Conservation (phyloP, 495 filamentous ascomycete species). For the Penicillium coffeae region DNA sequence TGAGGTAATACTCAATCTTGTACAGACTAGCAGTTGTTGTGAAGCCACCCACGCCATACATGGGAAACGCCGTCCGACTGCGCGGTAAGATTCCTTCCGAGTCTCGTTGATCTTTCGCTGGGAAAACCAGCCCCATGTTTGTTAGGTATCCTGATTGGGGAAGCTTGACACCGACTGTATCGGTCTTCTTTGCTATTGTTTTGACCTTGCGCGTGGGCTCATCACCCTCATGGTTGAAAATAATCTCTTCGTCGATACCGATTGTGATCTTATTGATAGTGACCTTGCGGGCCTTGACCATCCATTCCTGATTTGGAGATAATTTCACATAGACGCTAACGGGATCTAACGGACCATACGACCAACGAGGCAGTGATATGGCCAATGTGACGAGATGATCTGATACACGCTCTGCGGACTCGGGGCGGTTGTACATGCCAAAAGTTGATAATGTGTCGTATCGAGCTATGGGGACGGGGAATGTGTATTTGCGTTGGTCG, state of each 20-base stretch:
- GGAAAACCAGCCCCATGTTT: conserved; percentile 86
- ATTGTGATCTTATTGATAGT: conserved; percentile 93
- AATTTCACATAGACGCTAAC: conserved; percentile 94
- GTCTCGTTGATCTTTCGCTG: conserved; percentile 84
- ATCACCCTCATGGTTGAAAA: conserved; percentile 97
- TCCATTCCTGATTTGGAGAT: conserved; percentile 86
- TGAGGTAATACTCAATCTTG: conserved; percentile 96
- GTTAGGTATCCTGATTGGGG: conserved; percentile 87
- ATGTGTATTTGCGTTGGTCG: conserved; percentile 83
- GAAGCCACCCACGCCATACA: conserved; percentile 83
- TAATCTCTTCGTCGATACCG: conserved; percentile 93
- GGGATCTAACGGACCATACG: conserved; percentile 91
- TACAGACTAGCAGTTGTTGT: conserved; percentile 92
- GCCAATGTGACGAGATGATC: conserved; percentile 91
- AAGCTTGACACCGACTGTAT: conserved; percentile 73
- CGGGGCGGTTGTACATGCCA: conserved; percentile 98
- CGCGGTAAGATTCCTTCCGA: conserved; percentile 82
- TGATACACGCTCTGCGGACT: conserved; percentile 74
- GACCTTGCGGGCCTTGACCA: conserved; percentile 83
- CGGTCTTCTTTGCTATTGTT: conserved; percentile 76
- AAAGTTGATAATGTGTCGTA: conserved; percentile 98
- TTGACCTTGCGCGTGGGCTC: conserved; percentile 91
- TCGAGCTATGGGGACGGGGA: conserved; percentile 84
- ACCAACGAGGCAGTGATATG: conserved; percentile 91
- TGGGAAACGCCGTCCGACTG: conserved; percentile 81